Percentiles rank a stretch among this genome's conserved stretches.
phyloP scores from a whole-genome alignment of 176 grass and related monocot genomes.

The Saccharum officinarum region DNA sequence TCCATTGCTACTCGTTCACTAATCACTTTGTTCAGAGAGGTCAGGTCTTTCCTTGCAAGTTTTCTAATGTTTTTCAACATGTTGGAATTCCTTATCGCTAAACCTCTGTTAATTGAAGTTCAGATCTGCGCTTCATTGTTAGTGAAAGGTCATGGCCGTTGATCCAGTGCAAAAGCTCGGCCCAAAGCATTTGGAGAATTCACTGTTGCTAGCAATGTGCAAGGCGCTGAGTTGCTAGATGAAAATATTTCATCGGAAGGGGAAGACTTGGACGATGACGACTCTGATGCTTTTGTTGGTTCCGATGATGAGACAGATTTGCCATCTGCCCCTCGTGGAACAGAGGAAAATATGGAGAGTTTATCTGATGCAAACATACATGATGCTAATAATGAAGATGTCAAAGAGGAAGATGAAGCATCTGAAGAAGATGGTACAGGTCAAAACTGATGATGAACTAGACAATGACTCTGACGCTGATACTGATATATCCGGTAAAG shows the following conservation, averaged over 20 bases:
- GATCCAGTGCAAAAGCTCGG: constrained; percentile 72
- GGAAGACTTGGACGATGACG: constrained; percentile 45
- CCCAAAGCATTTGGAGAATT: constrained; percentile 87
- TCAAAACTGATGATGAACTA: constrained; percentile 34
- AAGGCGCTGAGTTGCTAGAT: constrained; percentile 43
- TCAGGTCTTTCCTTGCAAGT: constrained; percentile 26
- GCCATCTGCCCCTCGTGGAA: too few relatives aligned
- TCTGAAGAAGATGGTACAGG: constrained; percentile 42
- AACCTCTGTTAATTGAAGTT: constrained; percentile 34
- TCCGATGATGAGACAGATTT: too few relatives aligned
- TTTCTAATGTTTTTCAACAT: constrained; percentile 1
- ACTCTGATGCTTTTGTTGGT: constrained; percentile 41
- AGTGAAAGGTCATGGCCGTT: constrained; percentile 78
- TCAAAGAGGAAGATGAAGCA: constrained; percentile 15
- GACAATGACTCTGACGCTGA: constrained; percentile 41
- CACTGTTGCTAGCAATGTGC: constrained; percentile 60
- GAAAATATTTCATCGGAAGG: constrained; percentile 41
- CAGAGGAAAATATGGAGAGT: constrained; percentile 9
- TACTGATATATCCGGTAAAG: neutral
- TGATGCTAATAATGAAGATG: constrained; percentile 15
- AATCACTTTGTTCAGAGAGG: constrained; percentile 87
- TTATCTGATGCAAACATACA: constrained; percentile 31
- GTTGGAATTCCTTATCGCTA: constrained; percentile 20
- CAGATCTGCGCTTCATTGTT: constrained; percentile 91
- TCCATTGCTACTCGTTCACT: constrained; percentile 86